These are phyloP conservation scores for Primulina huaijiensis DNA, from an alignment of 257 asterid genomes.

Conservation along the genomic window DNA sequence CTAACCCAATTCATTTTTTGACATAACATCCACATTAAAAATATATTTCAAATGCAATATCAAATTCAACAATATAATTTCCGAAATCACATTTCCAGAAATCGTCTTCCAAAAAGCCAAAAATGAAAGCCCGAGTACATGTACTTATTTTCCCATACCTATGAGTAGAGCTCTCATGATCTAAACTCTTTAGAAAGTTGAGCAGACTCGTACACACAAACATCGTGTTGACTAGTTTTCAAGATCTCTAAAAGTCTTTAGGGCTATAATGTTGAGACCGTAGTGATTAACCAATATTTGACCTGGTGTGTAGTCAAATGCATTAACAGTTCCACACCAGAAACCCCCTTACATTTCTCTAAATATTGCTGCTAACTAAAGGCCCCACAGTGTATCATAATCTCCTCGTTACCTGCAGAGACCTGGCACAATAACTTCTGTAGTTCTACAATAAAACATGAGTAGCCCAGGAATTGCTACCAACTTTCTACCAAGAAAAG, in stretches of 20 bases:
- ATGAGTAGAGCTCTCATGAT: slow-evolving; percentile 14
- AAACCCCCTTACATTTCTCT: slow-evolving; percentile 1
- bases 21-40: neutral
- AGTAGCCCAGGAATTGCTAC: slow-evolving; percentile 15
- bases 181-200: neutral
- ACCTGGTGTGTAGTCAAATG: neutral
- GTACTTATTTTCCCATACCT: neutral
- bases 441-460: slow-evolving; percentile 3
- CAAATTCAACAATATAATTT: neutral
- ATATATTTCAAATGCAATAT: too few species aligned
- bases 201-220: neutral
- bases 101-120: neutral
- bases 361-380: slow-evolving; percentile 7
- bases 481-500: slow-evolving; percentile 10
- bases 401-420: slow-evolving; percentile 4
- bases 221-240: neutral
- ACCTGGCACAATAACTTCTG: slow-evolving; percentile 10
- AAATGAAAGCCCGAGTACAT: neutral
- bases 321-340: slow-evolving; percentile 12
- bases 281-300: neutral
- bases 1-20: neutral
- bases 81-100: neutral
- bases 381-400: slow-evolving; percentile 15
- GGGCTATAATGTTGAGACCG: neutral
- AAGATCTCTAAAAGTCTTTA: neutral